A percentile compares a stretch with the other conserved stretches of the same genome.
Conservation (phyloP, 768 basidiomycete genomes). For the Kondoa malvinella region DNA sequence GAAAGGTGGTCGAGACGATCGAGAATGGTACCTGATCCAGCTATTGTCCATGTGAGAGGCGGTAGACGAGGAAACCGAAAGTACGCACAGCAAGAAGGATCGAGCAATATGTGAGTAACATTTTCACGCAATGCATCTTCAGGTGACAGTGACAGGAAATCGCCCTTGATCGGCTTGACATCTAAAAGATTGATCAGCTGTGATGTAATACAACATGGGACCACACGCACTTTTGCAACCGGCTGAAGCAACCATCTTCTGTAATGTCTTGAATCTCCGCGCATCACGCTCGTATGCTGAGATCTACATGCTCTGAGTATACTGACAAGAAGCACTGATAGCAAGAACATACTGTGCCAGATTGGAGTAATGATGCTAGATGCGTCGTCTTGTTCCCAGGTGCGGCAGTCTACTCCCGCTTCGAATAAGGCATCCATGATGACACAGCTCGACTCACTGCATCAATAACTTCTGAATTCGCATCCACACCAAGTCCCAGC, state of each 20-base stretch:
- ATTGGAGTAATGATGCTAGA: slow-evolving; percentile 50
- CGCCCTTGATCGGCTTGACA: slow-evolving; percentile 52
- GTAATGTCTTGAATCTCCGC: slow-evolving; percentile 62
- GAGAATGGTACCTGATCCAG: slow-evolving; percentile 36
- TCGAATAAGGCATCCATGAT: neutral
- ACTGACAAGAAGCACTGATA: slow-evolving; percentile 36
- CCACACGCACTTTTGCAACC: slow-evolving; percentile 45
- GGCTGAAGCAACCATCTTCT: slow-evolving; percentile 68
- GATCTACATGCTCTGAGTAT: slow-evolving; percentile 51
- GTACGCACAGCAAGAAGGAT: slow-evolving; percentile 80
- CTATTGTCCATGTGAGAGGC: slow-evolving; percentile 58
- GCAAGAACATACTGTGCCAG: slow-evolving; percentile 47
- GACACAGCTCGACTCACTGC: slow-evolving; percentile 6
- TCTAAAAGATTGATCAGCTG: slow-evolving; percentile 30
- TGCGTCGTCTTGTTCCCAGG: slow-evolving; percentile 98
- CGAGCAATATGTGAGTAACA: slow-evolving; percentile 77
- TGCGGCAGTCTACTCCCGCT: slow-evolving; percentile 81
- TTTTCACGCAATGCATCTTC: slow-evolving; percentile 43
- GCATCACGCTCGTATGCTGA: slow-evolving; percentile 72
- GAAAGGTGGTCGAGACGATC: slow-evolving; percentile 36
- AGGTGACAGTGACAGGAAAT: slow-evolving; percentile 71
- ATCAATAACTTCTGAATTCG: neutral
- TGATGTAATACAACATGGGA: neutral
- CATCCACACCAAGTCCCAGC: slow-evolving; percentile 40
- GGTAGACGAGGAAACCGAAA: slow-evolving; percentile 58